Evolutionary conservation across 2,329 filamentous ascomycete genomes (phyloP), one percentile per base, ranked within the genome.

Genomic region (Aspergillus carbonarius): DNA sequence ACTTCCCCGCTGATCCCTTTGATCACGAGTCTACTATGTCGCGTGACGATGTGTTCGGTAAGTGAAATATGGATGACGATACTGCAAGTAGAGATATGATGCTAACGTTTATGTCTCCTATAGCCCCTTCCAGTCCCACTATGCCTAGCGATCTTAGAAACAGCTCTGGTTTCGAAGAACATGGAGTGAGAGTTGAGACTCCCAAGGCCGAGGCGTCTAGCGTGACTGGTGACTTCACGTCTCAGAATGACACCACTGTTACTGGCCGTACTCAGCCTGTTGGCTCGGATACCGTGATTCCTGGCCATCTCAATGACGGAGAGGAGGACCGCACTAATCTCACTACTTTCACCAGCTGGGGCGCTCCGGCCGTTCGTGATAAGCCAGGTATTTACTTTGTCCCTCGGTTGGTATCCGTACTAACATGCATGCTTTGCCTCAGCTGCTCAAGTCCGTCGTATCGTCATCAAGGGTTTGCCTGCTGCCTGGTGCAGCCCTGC

Each of bases 381-480:
- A 67, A 65, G 57, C 67, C 71, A 27, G 62, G 70, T 74, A 70
- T 9, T 55, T 46, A 37, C 6, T 13, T 13, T 8, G 9, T 39
- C 12, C 39, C 34, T 37, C 46, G 9, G n/a, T 37, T 37, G 15
- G 20, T 20, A 46, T 42, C 48, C 15, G 25, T 52, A 51, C 25
- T 59, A 27, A 53, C 52, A 44, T 13, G 5, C 52, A 44, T 13
- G 5, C n/a, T 51, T 20, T 17, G 4, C 18, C 37, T 18, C 47
- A 71, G 68, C 68, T 37, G 58, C 66, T 44, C 64, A 63, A 32
- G 61, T 65, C 49, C 68, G 75, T 30, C 72, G 68, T 3, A 62
- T 77, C 23, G 62, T 76, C 9, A 67, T 79, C 50, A 70, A 64
- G 17, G 64, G 68, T n/a, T 67, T 79, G n/a, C 77, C 77, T 1